Evolutionary conservation across 2,329 filamentous ascomycete species (phyloP), one percentile per base, ranked within the genome.

Genomic region (Colletotrichum sublineola): DNA sequence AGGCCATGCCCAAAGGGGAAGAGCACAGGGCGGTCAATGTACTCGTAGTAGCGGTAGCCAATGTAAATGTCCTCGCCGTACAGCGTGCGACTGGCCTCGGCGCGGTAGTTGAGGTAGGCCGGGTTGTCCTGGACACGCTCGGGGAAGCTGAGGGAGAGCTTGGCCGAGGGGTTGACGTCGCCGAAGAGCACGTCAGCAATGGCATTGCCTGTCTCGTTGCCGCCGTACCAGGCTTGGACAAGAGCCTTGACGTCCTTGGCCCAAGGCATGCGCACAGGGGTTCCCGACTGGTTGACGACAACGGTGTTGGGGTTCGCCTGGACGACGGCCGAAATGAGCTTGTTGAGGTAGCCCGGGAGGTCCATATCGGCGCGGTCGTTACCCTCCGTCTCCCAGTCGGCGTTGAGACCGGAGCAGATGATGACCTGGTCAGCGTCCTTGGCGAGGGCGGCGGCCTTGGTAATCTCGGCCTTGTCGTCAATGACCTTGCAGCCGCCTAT

Each of bases 171-270:
- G 77, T 91, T 93, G 60, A 89, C 86, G 71, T 90, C 86, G 63
- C 92, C 92, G 75, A 92, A 91, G 24, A 94, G 83, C 1, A 94
- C 86, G 76, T 94, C 92, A 1, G 91, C 92, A 70, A 94, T 90
- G 3, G 90, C 91, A 76, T 94, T 93, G 5, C 92, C 92, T 15
- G 90, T 90, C 82, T 94, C 92, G 77, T 94, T 92, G 36, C 92
- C 92, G 74, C 92, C 91, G 76, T 93, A 94, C 92, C 92, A 94
- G n/a, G 91, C 92, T 76, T 94, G 91, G 2, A 93, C 78, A 7
- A 94, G 81, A 2, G 89, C 87, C n/a, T 79, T 78, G 40, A 87
- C 87, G 42, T 85, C 81, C 50, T 82, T 77, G 4, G 85, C 82
- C 89, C 90, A 92, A 1, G 90, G 89, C 89, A 92, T 89, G 20